Conservation (phyloP, 2,329 filamentous ascomycete species). For the Drechslera avenae region DNA sequence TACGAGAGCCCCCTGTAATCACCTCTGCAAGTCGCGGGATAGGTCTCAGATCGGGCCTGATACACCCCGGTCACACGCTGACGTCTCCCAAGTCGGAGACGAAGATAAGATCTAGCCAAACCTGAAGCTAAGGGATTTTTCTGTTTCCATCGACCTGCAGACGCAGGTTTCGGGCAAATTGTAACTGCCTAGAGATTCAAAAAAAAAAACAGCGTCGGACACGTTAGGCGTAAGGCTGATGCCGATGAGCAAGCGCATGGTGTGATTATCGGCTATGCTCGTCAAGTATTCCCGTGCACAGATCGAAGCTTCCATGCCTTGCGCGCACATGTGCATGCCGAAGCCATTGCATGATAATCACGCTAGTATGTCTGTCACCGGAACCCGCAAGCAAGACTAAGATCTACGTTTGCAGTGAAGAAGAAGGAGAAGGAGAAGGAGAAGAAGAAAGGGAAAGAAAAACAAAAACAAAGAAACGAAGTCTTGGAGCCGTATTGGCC, state of each 20-base stretch:
- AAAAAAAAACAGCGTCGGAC: slow-evolving; percentile 15
- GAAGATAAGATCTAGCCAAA: slow-evolving; percentile 1
- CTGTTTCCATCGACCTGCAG: slow-evolving; percentile 15
- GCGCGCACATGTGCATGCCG: neutral
- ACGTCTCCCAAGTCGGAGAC: slow-evolving; percentile 4
- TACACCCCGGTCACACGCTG: slow-evolving; percentile 10
- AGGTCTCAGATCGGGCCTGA: slow-evolving; percentile 6
- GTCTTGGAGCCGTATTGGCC: slow-evolving; percentile 5
- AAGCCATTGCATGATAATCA: no score
- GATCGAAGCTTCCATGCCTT: slow-evolving; percentile 8
- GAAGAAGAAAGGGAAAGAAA: no score
- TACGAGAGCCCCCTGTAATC: slow-evolving; percentile 20
- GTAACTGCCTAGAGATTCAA: slow-evolving; percentile 16
- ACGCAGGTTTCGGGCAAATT: slow-evolving; percentile 13
- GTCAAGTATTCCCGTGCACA: slow-evolving; percentile 11
- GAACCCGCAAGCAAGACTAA: neutral
- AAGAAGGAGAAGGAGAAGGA: no score
- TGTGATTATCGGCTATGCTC: slow-evolving; percentile 13
- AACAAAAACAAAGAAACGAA: neutral
- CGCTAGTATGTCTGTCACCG: neutral
- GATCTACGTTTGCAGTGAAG: neutral
- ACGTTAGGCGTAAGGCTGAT: slow-evolving; percentile 31
- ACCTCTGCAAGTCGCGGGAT: slow-evolving; percentile 1
- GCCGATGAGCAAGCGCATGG: slow-evolving; percentile 18
- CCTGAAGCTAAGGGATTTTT: slow-evolving; percentile 7